phyloP scores from a whole-genome alignment of 306 rosid genomes.

The Prunus fruticosa region DNA sequence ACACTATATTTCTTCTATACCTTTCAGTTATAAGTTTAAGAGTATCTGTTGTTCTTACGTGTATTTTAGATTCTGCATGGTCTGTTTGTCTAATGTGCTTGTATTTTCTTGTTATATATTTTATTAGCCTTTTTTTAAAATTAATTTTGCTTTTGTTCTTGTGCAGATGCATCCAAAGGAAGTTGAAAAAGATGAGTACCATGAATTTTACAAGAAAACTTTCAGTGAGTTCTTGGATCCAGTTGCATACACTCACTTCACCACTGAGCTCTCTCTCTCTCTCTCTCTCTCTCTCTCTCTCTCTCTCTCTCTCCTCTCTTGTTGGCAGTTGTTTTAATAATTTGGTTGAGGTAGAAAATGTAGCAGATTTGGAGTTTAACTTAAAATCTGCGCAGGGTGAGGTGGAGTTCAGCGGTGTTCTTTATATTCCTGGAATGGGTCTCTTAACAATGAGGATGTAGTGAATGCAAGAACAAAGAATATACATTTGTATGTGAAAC shows the following conservation, averaged over 20 bases:
- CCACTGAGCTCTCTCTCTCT: conserved; percentile 61
- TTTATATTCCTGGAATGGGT: conserved; percentile 96
- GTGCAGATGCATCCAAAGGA: conserved; percentile 94
- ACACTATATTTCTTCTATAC: neutral
- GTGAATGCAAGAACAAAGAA: conserved; percentile 90
- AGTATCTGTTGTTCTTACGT: neutral
- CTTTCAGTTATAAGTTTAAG: neutral
- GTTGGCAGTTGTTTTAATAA: neutral
- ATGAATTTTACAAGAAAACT: conserved; percentile 87
- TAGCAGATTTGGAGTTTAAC: conserved; percentile 15
- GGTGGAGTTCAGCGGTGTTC: conserved; percentile 89
- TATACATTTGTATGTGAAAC: conserved; percentile 86
- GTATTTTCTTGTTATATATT: neutral
- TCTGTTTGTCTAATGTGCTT: neutral
- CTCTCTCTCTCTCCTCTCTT: neutral
- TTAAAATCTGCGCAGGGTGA: conserved; percentile 69
- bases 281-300: neutral
- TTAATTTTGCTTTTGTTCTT: neutral
- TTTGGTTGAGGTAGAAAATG: neutral
- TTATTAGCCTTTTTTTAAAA: neutral
- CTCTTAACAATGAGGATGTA: conserved; percentile 92
- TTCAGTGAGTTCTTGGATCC: conserved; percentile 92
- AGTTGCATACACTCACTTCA: conserved; percentile 79
- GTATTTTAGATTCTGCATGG: neutral
- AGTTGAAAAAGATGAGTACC: conserved; percentile 75